Conservation (phyloP, 1,284 basidiomycete genomes). For the Ustilago sp. region DNA sequence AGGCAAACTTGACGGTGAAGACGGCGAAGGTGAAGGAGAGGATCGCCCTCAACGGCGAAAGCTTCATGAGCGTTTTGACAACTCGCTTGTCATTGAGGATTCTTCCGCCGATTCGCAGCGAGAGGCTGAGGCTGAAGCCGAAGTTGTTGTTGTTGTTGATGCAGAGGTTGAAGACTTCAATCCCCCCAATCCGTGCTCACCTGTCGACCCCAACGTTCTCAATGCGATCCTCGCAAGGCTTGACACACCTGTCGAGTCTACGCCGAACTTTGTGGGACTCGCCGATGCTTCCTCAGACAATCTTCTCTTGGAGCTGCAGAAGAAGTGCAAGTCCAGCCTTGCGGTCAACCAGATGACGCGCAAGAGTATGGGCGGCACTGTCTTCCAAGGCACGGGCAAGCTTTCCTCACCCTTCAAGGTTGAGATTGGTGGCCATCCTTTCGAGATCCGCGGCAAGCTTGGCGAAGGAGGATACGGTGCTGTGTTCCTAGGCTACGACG, state of each 20-base stretch:
- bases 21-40: constrained; percentile 16
- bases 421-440: constrained; percentile 28
- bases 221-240: constrained; percentile 76
- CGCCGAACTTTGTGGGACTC: constrained; percentile 78
- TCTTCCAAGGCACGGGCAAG: constrained; percentile 39
- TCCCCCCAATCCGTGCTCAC: constrained; percentile 87
- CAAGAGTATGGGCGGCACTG: constrained; percentile 64
- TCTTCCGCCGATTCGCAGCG: constrained; percentile 1
- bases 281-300: constrained; percentile 73
- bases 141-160: background rate
- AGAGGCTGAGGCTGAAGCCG: background rate
- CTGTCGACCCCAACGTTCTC: constrained; percentile 80
- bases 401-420: constrained; percentile 28
- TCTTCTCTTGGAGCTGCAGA: constrained; percentile 76
- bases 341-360: constrained; percentile 48
- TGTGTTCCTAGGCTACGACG: constrained; percentile 81
- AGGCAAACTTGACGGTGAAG: constrained; percentile 13
- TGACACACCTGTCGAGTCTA: constrained; percentile 73
- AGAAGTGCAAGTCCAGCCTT: constrained; percentile 69
- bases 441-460: constrained; percentile 79
- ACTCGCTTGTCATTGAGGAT: constrained; percentile 38
- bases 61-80: constrained; percentile 37
- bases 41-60: constrained; percentile 16
- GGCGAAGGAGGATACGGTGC: constrained; percentile 97
- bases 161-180: constrained; percentile 6